A percentile compares a stretch with the other conserved stretches of the same genome.
These are phyloP conservation scores for Pleurozium schreberi DNA, from an alignment of 225 moss, liverwort and hornwort species.

Conservation along the genomic window DNA sequence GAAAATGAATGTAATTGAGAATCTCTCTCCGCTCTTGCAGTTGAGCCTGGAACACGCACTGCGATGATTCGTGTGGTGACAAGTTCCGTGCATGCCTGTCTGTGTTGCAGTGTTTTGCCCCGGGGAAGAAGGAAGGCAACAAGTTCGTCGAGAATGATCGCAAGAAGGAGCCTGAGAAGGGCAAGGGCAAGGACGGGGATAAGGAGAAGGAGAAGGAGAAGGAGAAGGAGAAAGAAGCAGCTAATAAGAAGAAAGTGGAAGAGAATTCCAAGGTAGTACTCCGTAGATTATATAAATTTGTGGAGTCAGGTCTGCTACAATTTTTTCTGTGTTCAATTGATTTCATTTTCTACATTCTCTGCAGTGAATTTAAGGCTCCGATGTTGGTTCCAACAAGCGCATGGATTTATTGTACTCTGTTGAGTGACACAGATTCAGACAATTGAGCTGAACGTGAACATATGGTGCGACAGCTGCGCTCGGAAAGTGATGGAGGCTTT, in stretches of 20 bases:
- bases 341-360: not conserved
- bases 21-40: not conserved
- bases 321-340: too few species aligned
- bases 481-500: not conserved
- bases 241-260: not conserved
- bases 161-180: not conserved
- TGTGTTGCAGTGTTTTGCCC: constrained; percentile 1
- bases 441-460: constrained; percentile 2
- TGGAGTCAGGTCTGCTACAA: not conserved
- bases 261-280: constrained; percentile 5
- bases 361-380: not conserved
- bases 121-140: not conserved
- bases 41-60: not conserved
- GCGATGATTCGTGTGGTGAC: not conserved
- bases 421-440: not conserved
- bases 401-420: not conserved
- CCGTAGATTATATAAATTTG: not conserved
- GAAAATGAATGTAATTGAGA: not conserved
- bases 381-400: not conserved
- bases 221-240: not conserved
- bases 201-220: not conserved
- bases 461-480: constrained; percentile 17
- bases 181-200: not conserved
- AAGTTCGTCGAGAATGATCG: constrained; percentile 1
- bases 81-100: not conserved